phyloP scores from a whole-genome alignment of 768 basidiomycete genomes.

The Russula sp. region DNA sequence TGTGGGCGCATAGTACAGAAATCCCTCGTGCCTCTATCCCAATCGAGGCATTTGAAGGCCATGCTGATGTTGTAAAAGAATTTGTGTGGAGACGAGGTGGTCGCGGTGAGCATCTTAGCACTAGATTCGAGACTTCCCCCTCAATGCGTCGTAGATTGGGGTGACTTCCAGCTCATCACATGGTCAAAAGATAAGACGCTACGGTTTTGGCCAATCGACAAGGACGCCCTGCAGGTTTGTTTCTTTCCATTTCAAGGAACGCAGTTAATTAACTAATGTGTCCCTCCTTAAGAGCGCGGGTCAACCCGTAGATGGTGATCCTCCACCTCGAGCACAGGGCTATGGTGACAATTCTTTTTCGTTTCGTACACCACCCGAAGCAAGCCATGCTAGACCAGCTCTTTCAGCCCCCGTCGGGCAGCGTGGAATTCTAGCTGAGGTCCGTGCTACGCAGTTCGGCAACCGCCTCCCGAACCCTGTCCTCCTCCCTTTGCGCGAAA shows the following conservation, averaged over 20 bases:
- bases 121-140: not conserved
- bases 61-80: slow-evolving; percentile 93
- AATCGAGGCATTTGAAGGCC: slow-evolving; percentile 79
- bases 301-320: slow-evolving; percentile 24
- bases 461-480: slow-evolving; percentile 31
- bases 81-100: slow-evolving; percentile 90
- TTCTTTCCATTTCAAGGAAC: not conserved
- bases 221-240: slow-evolving; percentile 63
- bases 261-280: not conserved
- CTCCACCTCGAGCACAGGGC: slow-evolving; percentile 22
- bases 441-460: slow-evolving; percentile 50
- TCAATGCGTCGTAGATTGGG: slow-evolving; percentile 34
- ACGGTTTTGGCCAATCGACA: slow-evolving; percentile 84
- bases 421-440: slow-evolving; percentile 67
- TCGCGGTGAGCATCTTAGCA: slow-evolving; percentile 41
- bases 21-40: slow-evolving; percentile 41
- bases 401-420: slow-evolving; percentile 68
- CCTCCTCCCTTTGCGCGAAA: slow-evolving; percentile 33
- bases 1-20: slow-evolving; percentile 56
- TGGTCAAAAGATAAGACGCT: slow-evolving; percentile 91
- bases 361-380: slow-evolving; percentile 54
- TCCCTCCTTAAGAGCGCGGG: slow-evolving; percentile 34
- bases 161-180: slow-evolving; percentile 64
- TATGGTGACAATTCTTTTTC: slow-evolving; percentile 41
- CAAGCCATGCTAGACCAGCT: slow-evolving; percentile 22